Base-by-base conservation (phyloP, 2,329 filamentous ascomycete species). In the Teratosphaeria gauchensis region DNA sequence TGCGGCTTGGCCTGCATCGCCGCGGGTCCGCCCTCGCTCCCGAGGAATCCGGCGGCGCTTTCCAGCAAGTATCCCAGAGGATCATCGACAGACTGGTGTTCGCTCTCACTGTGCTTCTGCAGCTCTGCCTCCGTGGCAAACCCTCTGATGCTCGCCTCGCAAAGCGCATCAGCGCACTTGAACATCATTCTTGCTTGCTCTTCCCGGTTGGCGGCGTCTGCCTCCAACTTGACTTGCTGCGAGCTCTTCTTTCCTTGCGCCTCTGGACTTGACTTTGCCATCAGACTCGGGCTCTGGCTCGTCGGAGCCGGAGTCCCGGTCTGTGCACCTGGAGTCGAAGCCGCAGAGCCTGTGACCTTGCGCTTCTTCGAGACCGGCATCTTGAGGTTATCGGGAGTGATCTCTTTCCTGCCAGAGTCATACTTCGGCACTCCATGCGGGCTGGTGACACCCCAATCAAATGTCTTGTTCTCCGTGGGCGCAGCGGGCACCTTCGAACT, bases 391-490 rank as follows among this genome's bases (percentile, higher is more conserved):
- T 82, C 80, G 11, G 78, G 76, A 4, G 78, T 82, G 54, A 85
- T 75, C 55, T 77, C 75, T 21, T 76, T 77, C 21, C 76, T 74
- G 24, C 62, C 62, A 8, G 76, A 76, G 58, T 83, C 82, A 56
- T 80, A 82, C 61, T 79, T 78, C 8, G 83, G 82, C 58, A 83
- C 77, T 28, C 83, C 82, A 57, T 80, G 77, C 16, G 82, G 82
- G 57, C 67, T 69, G 24, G 67, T 59, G 5, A 62, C 61, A 7
- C 63, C 62, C 68, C 69, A 71, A 55, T 71, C 68, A 56, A 70
- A 70, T 9, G 63, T 63, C 62, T 70, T 70, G 61, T 71, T 63
- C n/a, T 71, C 69, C 1, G 68, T 71, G 14, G 54, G 28, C 3
- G 69, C 69, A 21, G 69, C 69, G 7, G 69, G 69, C 16, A 66